These are phyloP conservation scores for Luvunga scandens DNA, from an alignment of 345 rosid species.

Conservation along the genomic window DNA sequence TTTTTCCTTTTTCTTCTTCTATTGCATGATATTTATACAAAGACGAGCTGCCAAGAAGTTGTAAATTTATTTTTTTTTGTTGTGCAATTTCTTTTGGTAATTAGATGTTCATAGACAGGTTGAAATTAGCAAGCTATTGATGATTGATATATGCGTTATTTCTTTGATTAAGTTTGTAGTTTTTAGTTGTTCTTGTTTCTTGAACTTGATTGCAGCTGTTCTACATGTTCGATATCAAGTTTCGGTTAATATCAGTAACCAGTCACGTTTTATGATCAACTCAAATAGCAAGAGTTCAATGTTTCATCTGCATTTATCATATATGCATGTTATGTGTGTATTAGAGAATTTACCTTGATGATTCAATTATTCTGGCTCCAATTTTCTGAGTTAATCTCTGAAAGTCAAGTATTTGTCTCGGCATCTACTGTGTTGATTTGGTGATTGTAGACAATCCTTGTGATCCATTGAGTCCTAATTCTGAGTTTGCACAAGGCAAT, in stretches of 20 bases:
- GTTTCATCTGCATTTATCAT: not conserved
- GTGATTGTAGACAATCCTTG: not conserved
- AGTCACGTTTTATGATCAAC: not conserved
- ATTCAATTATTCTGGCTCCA: not conserved
- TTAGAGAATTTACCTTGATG: not conserved
- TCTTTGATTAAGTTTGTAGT: not conserved
- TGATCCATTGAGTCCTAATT: not conserved
- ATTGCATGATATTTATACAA: not conserved
- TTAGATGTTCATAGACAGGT: slow-evolving; percentile 16
- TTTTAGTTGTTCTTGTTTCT: not conserved
- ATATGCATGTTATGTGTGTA: not conserved
- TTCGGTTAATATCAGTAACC: not conserved
- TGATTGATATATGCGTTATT: not conserved
- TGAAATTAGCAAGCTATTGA: not conserved
- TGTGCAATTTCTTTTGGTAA: slow-evolving; percentile 7
- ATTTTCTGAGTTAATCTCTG: not conserved
- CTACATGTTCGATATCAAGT: not conserved
- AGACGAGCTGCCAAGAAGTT: slow-evolving; percentile 10
- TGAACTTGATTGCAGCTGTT: not conserved
- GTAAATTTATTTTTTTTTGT: slow-evolving; percentile 14
- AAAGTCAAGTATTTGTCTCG: not conserved
- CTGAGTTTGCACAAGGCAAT: not conserved
- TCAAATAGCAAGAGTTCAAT: too few relatives aligned
- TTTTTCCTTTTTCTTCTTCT: not conserved
- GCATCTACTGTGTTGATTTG: not conserved